Conservation (phyloP, 495 filamentous ascomycete species). For the Aspergillus campestris region DNA sequence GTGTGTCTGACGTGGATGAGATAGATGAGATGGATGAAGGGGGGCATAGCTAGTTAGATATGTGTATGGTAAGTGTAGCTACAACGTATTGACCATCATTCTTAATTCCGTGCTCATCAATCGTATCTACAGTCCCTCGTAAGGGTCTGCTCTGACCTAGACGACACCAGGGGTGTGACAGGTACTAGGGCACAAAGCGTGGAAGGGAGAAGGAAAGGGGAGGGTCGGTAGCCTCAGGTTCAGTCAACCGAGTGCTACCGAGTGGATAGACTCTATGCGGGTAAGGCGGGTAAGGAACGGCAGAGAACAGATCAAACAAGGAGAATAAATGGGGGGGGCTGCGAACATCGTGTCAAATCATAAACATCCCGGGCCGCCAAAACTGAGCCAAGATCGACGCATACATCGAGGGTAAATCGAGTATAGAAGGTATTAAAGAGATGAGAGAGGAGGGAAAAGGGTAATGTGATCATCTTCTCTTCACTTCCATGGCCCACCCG, state of each 20-base stretch:
- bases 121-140: slow-evolving; percentile 9
- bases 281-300: too few relatives aligned
- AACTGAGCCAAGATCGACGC: slow-evolving; percentile 1
- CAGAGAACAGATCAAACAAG: too few relatives aligned
- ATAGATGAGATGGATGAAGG: slow-evolving; percentile 1
- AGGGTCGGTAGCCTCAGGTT: too few relatives aligned
- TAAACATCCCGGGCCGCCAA: neutral
- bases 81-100: neutral
- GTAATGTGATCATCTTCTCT: slow-evolving; percentile 53
- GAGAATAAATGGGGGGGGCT: too few relatives aligned
- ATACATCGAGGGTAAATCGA: neutral
- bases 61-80: neutral
- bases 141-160: slow-evolving; percentile 3
- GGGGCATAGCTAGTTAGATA: neutral
- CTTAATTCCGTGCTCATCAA: neutral
- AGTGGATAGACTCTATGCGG: too few relatives aligned
- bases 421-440: neutral
- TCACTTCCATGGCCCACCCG: slow-evolving; percentile 86
- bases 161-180: too few relatives aligned
- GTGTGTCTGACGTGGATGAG: neutral
- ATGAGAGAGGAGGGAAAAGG: too few relatives aligned
- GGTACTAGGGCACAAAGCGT: too few relatives aligned
- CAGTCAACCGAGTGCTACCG: too few relatives aligned
- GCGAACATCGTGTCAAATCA: too few relatives aligned
- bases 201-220: too few relatives aligned